phyloP scores from a whole-genome alignment of 352 stramenopile species.

The Pythium sp. region DNA sequence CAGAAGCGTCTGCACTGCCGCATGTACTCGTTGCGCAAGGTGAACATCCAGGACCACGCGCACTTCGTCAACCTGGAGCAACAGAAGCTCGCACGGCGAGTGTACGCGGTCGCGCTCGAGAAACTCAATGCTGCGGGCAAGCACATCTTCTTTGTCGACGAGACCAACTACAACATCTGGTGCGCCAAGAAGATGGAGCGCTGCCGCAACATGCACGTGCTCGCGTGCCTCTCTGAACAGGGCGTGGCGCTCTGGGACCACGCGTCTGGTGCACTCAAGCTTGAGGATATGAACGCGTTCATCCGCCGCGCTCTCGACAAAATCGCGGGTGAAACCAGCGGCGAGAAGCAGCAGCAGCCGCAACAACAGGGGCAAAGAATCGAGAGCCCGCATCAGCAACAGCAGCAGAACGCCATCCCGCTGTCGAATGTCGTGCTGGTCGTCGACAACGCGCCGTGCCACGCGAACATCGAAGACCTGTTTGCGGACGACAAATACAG shows the following conservation, averaged over 20 bases:
- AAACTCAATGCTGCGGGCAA: slow-evolving; percentile 5
- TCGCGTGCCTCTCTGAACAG: slow-evolving; percentile 16
- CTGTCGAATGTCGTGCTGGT: slow-evolving; percentile 15
- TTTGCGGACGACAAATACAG: slow-evolving; percentile 1
- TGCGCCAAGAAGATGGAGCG: slow-evolving; percentile 20
- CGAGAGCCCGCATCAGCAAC: neutral
- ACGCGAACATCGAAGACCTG: slow-evolving; percentile 5
- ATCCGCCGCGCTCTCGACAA: slow-evolving; percentile 12
- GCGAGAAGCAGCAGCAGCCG: neutral
- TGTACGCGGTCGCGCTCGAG: slow-evolving; percentile 5
- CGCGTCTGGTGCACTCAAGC: slow-evolving; percentile 4
- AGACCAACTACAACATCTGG: slow-evolving; percentile 25
- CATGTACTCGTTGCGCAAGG: slow-evolving; percentile 20
- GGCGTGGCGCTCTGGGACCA: slow-evolving; percentile 17
- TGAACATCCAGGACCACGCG: neutral
- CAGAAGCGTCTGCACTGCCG: slow-evolving; percentile 18
- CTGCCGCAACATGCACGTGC: slow-evolving; percentile 20
- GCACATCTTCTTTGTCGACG: slow-evolving; percentile 17
- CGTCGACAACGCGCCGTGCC: slow-evolving; percentile 12
- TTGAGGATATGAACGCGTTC: slow-evolving; percentile 12
- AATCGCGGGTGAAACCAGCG: slow-evolving; percentile 1
- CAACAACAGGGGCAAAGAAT: neutral
- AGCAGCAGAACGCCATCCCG: neutral
- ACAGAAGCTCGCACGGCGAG: slow-evolving; percentile 5
- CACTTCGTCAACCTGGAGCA: slow-evolving; percentile 6